A percentile compares a stretch with the other conserved stretches of the same genome.
Evolutionary conservation across 2,329 filamentous ascomycete species (phyloP).

Genomic region (Lachnellula suecica): DNA sequence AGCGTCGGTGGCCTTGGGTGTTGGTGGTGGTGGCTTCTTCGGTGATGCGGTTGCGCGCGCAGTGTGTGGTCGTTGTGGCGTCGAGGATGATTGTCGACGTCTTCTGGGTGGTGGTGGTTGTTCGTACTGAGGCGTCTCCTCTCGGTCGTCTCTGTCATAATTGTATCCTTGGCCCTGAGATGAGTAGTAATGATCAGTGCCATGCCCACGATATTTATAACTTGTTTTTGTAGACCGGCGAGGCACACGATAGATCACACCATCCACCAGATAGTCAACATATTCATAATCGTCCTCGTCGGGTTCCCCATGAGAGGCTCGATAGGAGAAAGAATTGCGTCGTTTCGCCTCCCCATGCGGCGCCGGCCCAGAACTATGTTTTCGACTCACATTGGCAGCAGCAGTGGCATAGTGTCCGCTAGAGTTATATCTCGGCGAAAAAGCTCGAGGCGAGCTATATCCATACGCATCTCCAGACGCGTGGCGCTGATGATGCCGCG

Average conservation of each 20-base stretch:
- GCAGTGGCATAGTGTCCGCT: slow-evolving; percentile 36
- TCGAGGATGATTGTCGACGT: slow-evolving; percentile 31
- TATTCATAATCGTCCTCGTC: slow-evolving; percentile 36
- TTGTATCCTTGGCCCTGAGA: slow-evolving; percentile 30
- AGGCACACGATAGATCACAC: slow-evolving; percentile 26
- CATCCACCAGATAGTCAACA: slow-evolving; percentile 30
- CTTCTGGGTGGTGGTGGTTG: slow-evolving; percentile 24
- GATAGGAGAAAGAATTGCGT: slow-evolving; percentile 34
- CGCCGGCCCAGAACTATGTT: slow-evolving; percentile 33
- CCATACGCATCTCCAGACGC: slow-evolving; percentile 31
- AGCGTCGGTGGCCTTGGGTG: slow-evolving; percentile 53
- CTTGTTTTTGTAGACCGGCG: slow-evolving; percentile 27
- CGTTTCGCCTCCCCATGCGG: slow-evolving; percentile 29
- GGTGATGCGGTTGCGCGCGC: slow-evolving; percentile 25
- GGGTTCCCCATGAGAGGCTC: slow-evolving; percentile 36
- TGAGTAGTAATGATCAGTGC: slow-evolving; percentile 35
- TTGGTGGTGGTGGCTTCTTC: slow-evolving; percentile 35
- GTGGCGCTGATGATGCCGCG: slow-evolving; percentile 32
- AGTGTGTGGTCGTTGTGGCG: slow-evolving; percentile 30
- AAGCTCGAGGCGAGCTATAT: slow-evolving; percentile 24
- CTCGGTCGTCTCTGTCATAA: slow-evolving; percentile 31
- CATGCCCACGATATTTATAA: slow-evolving; percentile 35
- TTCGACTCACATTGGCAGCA: slow-evolving; percentile 39
- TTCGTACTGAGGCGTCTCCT: slow-evolving; percentile 25
- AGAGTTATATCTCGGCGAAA: slow-evolving; percentile 36